Conservation (phyloP, 192 early-diverging fungal species). For the Backusella psychrophila region DNA sequence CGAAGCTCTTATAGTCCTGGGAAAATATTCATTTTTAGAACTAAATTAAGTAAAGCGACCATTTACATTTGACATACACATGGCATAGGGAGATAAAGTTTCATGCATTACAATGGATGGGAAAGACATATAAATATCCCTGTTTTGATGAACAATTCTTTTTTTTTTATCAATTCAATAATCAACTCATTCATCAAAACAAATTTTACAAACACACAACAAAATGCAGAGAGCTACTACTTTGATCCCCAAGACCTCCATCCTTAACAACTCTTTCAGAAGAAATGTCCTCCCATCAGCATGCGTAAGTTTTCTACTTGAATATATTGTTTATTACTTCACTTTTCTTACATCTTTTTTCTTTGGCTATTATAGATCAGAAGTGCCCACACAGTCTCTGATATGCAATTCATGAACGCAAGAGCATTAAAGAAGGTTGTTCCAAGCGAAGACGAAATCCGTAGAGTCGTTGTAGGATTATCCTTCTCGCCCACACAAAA, state of each 20-base stretch:
- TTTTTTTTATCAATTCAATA: not conserved
- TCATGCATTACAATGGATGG: not conserved
- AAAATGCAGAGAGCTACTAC: slow-evolving; percentile 5
- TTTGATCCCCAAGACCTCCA: not conserved
- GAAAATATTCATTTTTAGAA: not conserved
- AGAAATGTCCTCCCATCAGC: not conserved
- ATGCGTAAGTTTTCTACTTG: not conserved
- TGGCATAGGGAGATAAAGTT: slow-evolving; percentile 1
- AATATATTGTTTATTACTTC: not conserved
- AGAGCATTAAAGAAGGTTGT: not conserved
- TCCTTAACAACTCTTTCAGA: not conserved
- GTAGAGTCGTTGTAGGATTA: not conserved
- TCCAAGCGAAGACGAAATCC: not conserved
- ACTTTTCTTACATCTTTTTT: not conserved
- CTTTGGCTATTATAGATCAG: not conserved
- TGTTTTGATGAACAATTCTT: not conserved
- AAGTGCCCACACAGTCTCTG: not conserved
- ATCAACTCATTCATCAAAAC: not conserved
- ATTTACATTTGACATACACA: not conserved
- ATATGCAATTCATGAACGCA: not conserved
- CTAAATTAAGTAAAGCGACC: not conserved
- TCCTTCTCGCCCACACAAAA: not conserved
- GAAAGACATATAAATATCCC: not conserved
- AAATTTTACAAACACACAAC: not conserved
- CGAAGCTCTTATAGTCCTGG: not conserved